Base-by-base conservation (phyloP, 129 eudicot genomes). In the Flaveria bidentis region DNA sequence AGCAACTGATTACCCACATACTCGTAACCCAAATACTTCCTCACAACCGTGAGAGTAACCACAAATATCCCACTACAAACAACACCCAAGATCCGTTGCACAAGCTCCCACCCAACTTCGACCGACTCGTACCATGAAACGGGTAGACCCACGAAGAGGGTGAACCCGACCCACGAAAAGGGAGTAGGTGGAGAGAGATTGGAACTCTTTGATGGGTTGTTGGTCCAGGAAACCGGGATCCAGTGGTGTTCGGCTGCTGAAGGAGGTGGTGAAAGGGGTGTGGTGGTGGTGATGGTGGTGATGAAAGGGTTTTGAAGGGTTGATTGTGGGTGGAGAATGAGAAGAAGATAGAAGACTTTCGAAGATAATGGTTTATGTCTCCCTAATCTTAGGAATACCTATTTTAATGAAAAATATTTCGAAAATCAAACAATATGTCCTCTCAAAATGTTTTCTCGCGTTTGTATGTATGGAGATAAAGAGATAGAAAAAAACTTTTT, bases 21-120 rank as follows among this genome's bases (percentile, higher is more conserved):
- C 18, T 96, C 93, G 97, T 97, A 91, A 16, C 99, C 98, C 71
- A 95, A 69, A 80, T 95, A 95, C 99, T 91, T 95, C 89, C 97
- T 86, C 28, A 95, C 87, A 78, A 91, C 96, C 53, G 85, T 86
- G 69, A 87, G 76, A 3, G 92, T 91, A 1, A 87, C 87, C 58
- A 78, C 87, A 47, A 91, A 80, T 0, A 95, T 25, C 73, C 97
- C 99, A 80, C 88, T 87, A 47, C 80, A 88, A 0, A 83, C 78
- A 1, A 87, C 85, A 5, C 87, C 97, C 76, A 87, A 55, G 2
- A 87, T 69, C 76, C 88, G 76, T 23, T 84, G 86, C n/a, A 80
- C 5, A 33, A 94, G 94, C 28, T 87, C 96, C 82, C 82, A 80
- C 67, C 81, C 87, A 11, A 86, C 77, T 42, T 90, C 96, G 13